Percentiles rank a stretch among this genome's conserved stretches.
Conservation (phyloP, 176 grass and related monocot species). For the Triticum turgidum region DNA sequence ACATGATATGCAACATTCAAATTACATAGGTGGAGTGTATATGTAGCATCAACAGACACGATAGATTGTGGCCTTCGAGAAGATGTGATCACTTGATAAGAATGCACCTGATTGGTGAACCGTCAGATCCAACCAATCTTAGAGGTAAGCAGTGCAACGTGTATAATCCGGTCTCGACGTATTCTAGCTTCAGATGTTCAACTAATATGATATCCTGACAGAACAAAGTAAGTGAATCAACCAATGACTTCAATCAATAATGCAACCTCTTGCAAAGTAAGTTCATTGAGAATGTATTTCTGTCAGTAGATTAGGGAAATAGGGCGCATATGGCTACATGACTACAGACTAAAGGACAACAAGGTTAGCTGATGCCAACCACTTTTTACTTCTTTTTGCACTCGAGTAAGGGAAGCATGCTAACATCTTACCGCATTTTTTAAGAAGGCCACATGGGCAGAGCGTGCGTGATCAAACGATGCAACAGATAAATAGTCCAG, state of each 20-base stretch:
- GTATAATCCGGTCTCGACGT: constrained; percentile 65
- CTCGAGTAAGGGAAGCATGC: not conserved
- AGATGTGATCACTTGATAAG: constrained; percentile 57
- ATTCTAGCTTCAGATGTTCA: constrained; percentile 75
- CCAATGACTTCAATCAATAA: not conserved
- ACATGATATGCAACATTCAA: not conserved
- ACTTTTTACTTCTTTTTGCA: not conserved
- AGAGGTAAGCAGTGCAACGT: constrained; percentile 77
- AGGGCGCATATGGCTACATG: not conserved
- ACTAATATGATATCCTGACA: constrained; percentile 74
- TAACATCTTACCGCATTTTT: constrained; percentile 54
- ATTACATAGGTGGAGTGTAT: not conserved
- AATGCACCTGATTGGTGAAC: constrained; percentile 86
- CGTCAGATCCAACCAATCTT: constrained; percentile 57
- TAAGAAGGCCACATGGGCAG: constrained; percentile 80
- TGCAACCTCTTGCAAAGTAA: not conserved
- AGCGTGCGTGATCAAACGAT: constrained; percentile 57
- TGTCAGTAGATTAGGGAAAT: not conserved
- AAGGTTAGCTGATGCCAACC: not conserved
- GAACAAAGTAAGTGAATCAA: constrained; percentile 10
- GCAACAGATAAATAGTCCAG: constrained; percentile 78
- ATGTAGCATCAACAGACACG: not conserved
- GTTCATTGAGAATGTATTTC: constrained; percentile 8
- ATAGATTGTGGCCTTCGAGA: not conserved
- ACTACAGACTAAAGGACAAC: not conserved